Evolutionary conservation across 1,139 yeast genomes (phyloP).

Genomic region (Schwanniomyces etchellsii): DNA sequence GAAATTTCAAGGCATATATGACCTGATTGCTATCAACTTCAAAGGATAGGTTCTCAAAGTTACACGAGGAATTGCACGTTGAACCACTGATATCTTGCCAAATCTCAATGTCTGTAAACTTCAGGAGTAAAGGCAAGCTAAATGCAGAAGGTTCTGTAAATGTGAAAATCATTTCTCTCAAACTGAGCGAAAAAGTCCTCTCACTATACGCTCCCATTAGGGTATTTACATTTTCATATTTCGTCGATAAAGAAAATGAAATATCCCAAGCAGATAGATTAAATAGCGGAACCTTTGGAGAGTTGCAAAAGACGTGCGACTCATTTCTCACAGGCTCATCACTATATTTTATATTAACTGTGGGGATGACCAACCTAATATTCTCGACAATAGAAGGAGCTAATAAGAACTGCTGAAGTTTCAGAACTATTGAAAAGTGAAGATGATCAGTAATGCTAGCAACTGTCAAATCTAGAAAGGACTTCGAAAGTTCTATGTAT

Average conservation of each 20-base stretch:
- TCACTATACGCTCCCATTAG: not conserved
- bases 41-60: not conserved
- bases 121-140: constrained; percentile 16
- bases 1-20: not conserved
- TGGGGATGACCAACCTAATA: constrained; percentile 48
- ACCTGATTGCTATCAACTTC: not conserved
- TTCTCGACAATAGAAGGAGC: constrained; percentile 37
- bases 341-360: constrained; percentile 42
- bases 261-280: constrained; percentile 29
- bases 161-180: constrained; percentile 21
- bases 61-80: too few relatives aligned
- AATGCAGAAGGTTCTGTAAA: constrained; percentile 20
- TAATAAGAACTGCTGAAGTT: constrained; percentile 30
- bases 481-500: constrained; percentile 25
- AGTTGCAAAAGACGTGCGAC: constrained; percentile 11
- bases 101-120: constrained; percentile 27
- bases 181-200: not conserved
- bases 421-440: constrained; percentile 54
- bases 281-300: constrained; percentile 16
- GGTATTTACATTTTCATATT: constrained; percentile 3
- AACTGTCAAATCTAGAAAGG: constrained; percentile 32
- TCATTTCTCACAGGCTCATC: constrained; percentile 18
- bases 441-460: constrained; percentile 55
- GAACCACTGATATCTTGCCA: too few relatives aligned
- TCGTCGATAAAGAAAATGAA: constrained; percentile 22